Evolutionary conservation across 2,329 filamentous ascomycete species (phyloP).

Genomic region (Fusarium proliferatum): DNA sequence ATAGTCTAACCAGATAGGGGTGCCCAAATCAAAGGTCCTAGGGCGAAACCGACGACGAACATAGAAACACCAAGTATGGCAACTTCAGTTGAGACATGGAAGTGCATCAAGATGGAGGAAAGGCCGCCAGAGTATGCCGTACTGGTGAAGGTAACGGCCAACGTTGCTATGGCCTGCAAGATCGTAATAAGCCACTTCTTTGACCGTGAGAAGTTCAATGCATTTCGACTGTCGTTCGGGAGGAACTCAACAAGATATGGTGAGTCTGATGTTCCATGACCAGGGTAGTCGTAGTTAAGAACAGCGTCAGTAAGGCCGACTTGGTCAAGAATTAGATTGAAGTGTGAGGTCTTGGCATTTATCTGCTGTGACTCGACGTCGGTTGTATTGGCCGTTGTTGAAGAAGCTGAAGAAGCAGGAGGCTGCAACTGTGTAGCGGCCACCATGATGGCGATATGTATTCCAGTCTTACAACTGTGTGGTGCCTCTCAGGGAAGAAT

Average conservation of each 20-base stretch:
- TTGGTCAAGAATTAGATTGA: slow-evolving; percentile 66
- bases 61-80: slow-evolving; percentile 72
- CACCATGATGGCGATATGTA: slow-evolving; percentile 2
- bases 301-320: slow-evolving; percentile 68
- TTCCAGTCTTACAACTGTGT: not conserved
- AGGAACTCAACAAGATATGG: slow-evolving; percentile 78
- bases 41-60: slow-evolving; percentile 71
- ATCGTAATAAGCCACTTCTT: slow-evolving; percentile 76
- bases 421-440: slow-evolving; percentile 36
- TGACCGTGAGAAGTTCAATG: slow-evolving; percentile 65
- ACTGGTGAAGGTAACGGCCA: slow-evolving; percentile 76
- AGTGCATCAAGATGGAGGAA: slow-evolving; percentile 63
- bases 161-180: slow-evolving; percentile 72
- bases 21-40: slow-evolving; percentile 74
- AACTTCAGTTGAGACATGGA: slow-evolving; percentile 62
- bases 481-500: not conserved
- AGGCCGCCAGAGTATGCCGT: slow-evolving; percentile 73
- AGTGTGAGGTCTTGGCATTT: slow-evolving; percentile 56
- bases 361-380: slow-evolving; percentile 57
- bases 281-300: slow-evolving; percentile 65
- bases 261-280: slow-evolving; percentile 72
- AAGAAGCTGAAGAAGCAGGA: slow-evolving; percentile 32
- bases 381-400: slow-evolving; percentile 38
- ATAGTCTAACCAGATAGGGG: slow-evolving; percentile 68
- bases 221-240: slow-evolving; percentile 73